Evolutionary conservation across 169 alveolate species (phyloP), one percentile per base, ranked within the genome.

Genomic region (Condylostoma magnum): DNA sequence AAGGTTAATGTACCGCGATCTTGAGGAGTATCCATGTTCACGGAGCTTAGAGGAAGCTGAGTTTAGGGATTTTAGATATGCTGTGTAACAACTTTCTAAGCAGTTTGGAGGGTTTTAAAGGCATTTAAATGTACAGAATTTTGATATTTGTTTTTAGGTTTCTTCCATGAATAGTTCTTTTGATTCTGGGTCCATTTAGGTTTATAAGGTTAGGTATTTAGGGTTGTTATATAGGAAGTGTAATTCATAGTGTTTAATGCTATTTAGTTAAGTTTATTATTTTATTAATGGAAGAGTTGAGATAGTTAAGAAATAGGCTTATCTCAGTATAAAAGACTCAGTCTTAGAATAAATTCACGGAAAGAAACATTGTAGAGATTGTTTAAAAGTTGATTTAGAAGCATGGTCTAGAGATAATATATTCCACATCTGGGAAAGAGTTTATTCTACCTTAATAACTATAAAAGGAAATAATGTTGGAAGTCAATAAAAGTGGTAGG

Each of bases 281-380:
- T 10, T 41, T 41, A 10, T 41, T 41, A 28, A 63, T 63, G 73
- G 28, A 37, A 41, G 76, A 67, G 22, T 50, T 67, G 10, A 47
- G 22, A 34, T 28, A n/a, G 22, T 50, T 67, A 25, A 15, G 44
- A 31, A 18, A 47, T 3, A 15, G 34, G 65, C 65, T 67, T 10
- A 46, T 67, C 54, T 30, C n/a, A 33, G 47, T 67, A 3, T 53
- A 67, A 20, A 43, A 67, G 28, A 46, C 46, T 30, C 46, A 34
- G 22, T 12, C 46, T 6, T 30, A 28, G 48, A 46, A 67, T 18
- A 44, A 36, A 20, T 36, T 67, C 8, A 27, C 76, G 12, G 76
- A 67, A 3, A 44, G 76, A 30, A 67, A 67, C 36, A 46, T 67
- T 1, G 76, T 67, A 30, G 76, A 67, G 28, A 50, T 67, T n/a